Conservation (phyloP, 768 basidiomycete species). For the Scleroderma citrinum region DNA sequence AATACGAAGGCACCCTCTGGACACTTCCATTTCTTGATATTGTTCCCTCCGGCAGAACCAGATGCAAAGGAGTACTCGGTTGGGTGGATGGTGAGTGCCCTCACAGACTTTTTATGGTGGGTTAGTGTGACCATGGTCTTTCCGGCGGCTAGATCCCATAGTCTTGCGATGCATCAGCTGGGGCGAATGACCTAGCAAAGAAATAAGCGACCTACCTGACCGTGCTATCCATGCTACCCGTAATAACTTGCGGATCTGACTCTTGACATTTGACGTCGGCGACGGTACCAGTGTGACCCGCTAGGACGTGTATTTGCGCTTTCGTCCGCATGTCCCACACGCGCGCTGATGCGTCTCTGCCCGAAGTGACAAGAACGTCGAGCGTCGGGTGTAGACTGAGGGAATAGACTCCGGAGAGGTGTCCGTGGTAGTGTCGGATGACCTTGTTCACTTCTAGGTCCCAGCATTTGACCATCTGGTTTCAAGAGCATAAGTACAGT, state of each 20-base stretch:
- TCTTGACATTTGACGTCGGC: slow-evolving; percentile 96
- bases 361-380: slow-evolving; percentile 91
- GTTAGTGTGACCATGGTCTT: slow-evolving; percentile 95
- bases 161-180: slow-evolving; percentile 33
- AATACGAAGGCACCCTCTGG: slow-evolving; percentile 94
- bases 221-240: slow-evolving; percentile 97
- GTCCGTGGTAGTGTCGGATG: slow-evolving; percentile 97
- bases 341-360: slow-evolving; percentile 93
- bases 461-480: slow-evolving; percentile 99
- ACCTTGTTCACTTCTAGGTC: slow-evolving; percentile 98
- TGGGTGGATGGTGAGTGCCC: slow-evolving; percentile 90
- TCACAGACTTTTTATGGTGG: slow-evolving; percentile 99
- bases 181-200: neutral
- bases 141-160: slow-evolving; percentile 98
- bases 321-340: slow-evolving; percentile 99
- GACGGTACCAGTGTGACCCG: slow-evolving; percentile 92
- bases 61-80: slow-evolving; percentile 96
- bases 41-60: slow-evolving; percentile 96
- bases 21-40: slow-evolving; percentile 99
- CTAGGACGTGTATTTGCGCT: slow-evolving; percentile 87
- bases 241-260: slow-evolving; percentile 96
- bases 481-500: neutral
- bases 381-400: slow-evolving; percentile 92
- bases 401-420: slow-evolving; percentile 95
- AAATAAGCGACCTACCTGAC: slow-evolving; percentile 57